A percentile compares a stretch with the other conserved stretches of the same genome.
Conservation (phyloP, 2,329 filamentous ascomycete species). For the Colletotrichum navitas region DNA sequence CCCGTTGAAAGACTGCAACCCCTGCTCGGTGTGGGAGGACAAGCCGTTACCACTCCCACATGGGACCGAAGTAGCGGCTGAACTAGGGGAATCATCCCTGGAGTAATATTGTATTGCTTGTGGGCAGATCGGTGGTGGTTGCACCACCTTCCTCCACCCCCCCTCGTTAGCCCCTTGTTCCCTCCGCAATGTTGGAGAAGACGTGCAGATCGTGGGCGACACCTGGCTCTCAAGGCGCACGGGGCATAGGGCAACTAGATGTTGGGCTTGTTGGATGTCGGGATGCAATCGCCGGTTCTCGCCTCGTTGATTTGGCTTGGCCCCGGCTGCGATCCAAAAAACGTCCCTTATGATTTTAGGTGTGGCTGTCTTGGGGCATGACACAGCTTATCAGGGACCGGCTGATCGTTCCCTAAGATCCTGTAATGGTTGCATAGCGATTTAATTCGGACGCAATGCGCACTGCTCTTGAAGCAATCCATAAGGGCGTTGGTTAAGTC, state of each 20-base stretch:
- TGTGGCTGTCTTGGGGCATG: conserved; percentile 7
- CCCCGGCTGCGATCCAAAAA: neutral
- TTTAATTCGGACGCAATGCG: conserved; percentile 16
- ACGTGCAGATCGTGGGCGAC: conserved; percentile 21
- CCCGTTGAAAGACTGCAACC: conserved; percentile 23
- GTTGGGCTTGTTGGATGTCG: neutral
- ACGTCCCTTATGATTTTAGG: neutral
- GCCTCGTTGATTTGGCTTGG: neutral
- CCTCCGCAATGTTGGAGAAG: conserved; percentile 6
- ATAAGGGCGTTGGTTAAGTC: neutral
- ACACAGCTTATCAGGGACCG: conserved; percentile 29
- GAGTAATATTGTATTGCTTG: conserved; percentile 20
- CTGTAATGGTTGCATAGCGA: conserved; percentile 32
- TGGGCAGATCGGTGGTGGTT: conserved; percentile 36
- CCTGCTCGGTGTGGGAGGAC: conserved; percentile 33
- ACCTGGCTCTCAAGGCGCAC: conserved; percentile 16
- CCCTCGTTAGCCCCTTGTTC: conserved; percentile 16
- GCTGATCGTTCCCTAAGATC: neutral
- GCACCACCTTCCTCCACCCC: conserved; percentile 28
- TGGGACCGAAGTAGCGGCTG: conserved; percentile 40
- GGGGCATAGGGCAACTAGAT: neutral
- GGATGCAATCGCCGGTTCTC: conserved; percentile 19
- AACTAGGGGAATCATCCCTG: conserved; percentile 22
- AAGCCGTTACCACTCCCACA: conserved; percentile 19
- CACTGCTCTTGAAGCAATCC: conserved; percentile 3